Evolutionary conservation across 2,329 filamentous ascomycete genomes (phyloP).

Genomic region (Aspergillus hortae): DNA sequence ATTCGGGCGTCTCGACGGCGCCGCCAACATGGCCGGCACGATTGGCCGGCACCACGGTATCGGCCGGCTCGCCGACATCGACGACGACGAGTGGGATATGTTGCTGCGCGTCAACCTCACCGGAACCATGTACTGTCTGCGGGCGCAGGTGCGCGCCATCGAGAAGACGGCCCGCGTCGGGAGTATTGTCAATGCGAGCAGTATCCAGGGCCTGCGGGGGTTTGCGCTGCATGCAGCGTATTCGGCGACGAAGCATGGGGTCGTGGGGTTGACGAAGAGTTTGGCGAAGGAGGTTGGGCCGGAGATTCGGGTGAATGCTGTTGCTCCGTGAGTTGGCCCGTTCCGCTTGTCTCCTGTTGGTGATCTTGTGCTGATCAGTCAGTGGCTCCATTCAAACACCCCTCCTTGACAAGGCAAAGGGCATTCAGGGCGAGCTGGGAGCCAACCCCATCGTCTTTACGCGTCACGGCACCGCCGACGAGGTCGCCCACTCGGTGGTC

Average conservation of each 20-base stretch:
- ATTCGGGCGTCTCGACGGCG: conserved; percentile 39
- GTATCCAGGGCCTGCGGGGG: conserved; percentile 40
- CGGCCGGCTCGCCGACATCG: conserved; percentile 28
- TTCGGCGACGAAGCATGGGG: conserved; percentile 32
- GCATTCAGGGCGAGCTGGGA: conserved; percentile 19
- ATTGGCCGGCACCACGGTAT: conserved; percentile 30
- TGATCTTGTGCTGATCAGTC: background rate
- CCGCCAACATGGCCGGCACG: conserved; percentile 38
- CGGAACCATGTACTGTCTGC: conserved; percentile 51
- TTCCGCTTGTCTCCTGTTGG: conserved; percentile 4
- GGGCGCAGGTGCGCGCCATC: conserved; percentile 47
- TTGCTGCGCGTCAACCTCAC: conserved; percentile 45
- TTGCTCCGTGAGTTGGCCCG: conserved; percentile 36
- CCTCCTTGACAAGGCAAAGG: conserved; percentile 24
- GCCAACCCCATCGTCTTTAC: conserved; percentile 20
- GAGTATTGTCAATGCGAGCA: conserved; percentile 56
- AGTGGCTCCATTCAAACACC: conserved; percentile 34
- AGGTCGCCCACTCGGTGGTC: conserved; percentile 45
- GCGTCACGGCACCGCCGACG: conserved; percentile 29
- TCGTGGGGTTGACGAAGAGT: conserved; percentile 33
- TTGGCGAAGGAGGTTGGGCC: conserved; percentile 37
- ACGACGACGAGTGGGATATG: conserved; percentile 42
- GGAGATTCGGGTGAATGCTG: conserved; percentile 39
- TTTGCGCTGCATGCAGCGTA: conserved; percentile 29
- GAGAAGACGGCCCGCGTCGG: conserved; percentile 29